phyloP scores from a whole-genome alignment of 2,329 filamentous ascomycete genomes.

The Hypoxylon sp. region DNA sequence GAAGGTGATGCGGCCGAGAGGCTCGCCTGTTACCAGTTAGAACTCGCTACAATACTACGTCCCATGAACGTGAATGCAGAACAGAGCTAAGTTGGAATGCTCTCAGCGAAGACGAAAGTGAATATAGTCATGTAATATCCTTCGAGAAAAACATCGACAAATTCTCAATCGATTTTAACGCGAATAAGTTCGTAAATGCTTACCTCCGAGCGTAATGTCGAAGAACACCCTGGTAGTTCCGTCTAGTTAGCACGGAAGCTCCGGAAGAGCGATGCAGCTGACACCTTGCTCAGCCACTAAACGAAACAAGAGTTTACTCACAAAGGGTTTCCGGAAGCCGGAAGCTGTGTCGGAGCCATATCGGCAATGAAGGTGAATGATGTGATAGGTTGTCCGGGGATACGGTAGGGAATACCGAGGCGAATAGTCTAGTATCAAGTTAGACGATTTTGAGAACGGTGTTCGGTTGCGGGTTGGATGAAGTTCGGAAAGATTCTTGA shows the following conservation, averaged over 20 bases:
- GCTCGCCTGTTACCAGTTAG: conserved; percentile 73
- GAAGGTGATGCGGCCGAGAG: conserved; percentile 88
- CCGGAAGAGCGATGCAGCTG: conserved; percentile 27
- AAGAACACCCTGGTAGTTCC: conserved; percentile 71
- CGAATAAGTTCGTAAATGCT: conserved; percentile 50
- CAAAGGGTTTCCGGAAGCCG: conserved; percentile 60
- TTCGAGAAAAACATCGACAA: conserved; percentile 1
- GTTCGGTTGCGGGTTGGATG: conserved; percentile 32
- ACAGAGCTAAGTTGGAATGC: neutral
- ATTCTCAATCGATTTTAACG: neutral
- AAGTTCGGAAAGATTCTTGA: conserved; percentile 17
- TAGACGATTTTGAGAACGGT: conserved; percentile 4
- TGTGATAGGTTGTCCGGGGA: conserved; percentile 14
- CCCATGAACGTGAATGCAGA: neutral
- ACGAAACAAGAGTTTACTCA: conserved; percentile 51
- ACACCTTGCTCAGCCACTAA: conserved; percentile 33
- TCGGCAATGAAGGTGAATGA: conserved; percentile 14
- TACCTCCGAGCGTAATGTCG: conserved; percentile 83
- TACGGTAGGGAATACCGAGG: conserved; percentile 21
- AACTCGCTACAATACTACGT: conserved; percentile 3
- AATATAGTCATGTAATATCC: conserved; percentile 45
- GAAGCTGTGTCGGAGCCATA: conserved; percentile 57
- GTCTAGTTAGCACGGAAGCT: conserved; percentile 27
- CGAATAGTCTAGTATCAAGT: conserved; percentile 6
- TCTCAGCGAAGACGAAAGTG: neutral